Percentiles rank a stretch among this genome's conserved stretches.
phyloP scores from a whole-genome alignment of 345 rosid genomes.

The Combretum micranthum region DNA sequence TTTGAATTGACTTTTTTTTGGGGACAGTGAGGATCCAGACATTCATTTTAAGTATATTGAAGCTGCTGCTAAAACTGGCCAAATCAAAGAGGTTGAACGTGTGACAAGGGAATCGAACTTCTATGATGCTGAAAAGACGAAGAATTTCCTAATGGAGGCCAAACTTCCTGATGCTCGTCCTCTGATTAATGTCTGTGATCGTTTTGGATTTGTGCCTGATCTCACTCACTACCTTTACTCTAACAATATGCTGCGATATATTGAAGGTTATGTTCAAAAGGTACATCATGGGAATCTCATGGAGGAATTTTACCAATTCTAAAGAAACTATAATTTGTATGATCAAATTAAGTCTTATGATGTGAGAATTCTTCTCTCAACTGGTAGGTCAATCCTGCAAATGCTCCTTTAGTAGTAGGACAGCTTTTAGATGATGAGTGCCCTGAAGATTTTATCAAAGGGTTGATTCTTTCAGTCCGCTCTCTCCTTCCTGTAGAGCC shows the following conservation, averaged over 20 bases:
- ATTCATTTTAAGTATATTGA: conserved; percentile 98
- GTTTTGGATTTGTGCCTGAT: conserved; percentile 95
- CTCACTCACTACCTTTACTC: conserved; percentile 94
- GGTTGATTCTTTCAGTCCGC: conserved; percentile 82
- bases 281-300: conserved; percentile 24
- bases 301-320: not conserved
- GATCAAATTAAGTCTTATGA: conserved; percentile 3
- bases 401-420: conserved; percentile 92
- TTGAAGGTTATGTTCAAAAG: conserved; percentile 99
- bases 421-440: conserved; percentile 92
- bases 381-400: conserved; percentile 96
- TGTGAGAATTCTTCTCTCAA: conserved; percentile 43
- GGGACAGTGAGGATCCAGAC: conserved; percentile 96
- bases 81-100: conserved; percentile 98
- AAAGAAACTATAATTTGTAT: not conserved
- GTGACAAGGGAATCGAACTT: conserved; percentile 96
- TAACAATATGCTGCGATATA: conserved; percentile 88
- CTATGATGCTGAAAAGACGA: conserved; percentile 93
- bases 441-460: conserved; percentile 97
- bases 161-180: conserved; percentile 89
- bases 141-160: conserved; percentile 97
- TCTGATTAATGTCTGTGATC: conserved; percentile 82
- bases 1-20: conserved; percentile 7
- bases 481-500: conserved; percentile 55
- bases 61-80: conserved; percentile 97